A percentile compares a stretch with the other conserved stretches of the same genome.
These are phyloP conservation scores for Scutellaria baicalensis DNA, from an alignment of 257 asterid genomes.

Conservation along the genomic window DNA sequence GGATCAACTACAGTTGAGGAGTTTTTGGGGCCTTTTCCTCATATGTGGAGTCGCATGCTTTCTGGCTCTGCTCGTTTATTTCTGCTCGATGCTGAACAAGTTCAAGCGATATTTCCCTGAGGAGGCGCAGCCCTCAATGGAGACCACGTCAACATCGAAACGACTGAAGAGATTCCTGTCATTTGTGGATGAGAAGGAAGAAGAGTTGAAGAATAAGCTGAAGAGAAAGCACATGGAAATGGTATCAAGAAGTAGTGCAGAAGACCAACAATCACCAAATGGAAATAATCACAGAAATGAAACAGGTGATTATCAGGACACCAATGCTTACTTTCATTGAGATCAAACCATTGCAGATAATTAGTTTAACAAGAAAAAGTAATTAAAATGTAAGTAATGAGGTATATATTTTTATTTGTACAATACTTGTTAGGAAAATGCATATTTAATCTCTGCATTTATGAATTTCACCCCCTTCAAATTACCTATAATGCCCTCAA, in stretches of 20 bases:
- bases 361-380: too few relatives aligned
- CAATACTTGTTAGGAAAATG: too few relatives aligned
- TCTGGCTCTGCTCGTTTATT: constrained; percentile 32
- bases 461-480: too few relatives aligned
- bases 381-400: too few relatives aligned
- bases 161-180: constrained; percentile 40
- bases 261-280: constrained; percentile 4
- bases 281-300: constrained; percentile 3
- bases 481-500: too few relatives aligned
- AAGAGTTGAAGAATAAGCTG: constrained; percentile 26
- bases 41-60: constrained; percentile 40
- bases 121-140: not conserved
- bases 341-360: not conserved
- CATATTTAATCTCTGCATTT: too few relatives aligned
- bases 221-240: constrained; percentile 47
- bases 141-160: constrained; percentile 15
- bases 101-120: constrained; percentile 32
- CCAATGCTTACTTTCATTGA: constrained; percentile 9
- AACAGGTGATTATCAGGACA: constrained; percentile 2
- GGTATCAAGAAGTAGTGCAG: constrained; percentile 9
- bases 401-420: too few relatives aligned
- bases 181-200: constrained; percentile 60
- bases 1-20: constrained; percentile 34
- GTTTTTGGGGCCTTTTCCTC: constrained; percentile 69
- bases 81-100: constrained; percentile 25